Percentiles rank a stretch among this genome's conserved stretches.
Evolutionary conservation across 176 grass and related monocot species (phyloP).

Genomic region (Rhynchospora tenuis): DNA sequence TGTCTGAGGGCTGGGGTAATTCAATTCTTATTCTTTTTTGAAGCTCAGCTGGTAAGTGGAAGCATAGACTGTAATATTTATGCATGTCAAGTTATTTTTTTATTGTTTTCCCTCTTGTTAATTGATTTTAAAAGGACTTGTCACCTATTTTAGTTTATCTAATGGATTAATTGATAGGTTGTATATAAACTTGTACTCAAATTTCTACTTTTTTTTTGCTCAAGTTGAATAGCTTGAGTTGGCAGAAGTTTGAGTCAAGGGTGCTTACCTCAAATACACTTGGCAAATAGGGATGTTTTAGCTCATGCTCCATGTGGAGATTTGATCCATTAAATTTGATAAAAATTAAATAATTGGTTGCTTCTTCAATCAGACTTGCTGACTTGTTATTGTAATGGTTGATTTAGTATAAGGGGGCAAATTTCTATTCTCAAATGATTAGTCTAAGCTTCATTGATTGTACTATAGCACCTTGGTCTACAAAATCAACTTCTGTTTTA

Average conservation of each 20-base stretch:
- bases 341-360: neutral
- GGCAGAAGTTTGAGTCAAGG: neutral
- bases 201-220: neutral
- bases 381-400: neutral
- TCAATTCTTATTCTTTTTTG: neutral
- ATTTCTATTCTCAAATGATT: conserved; percentile 17
- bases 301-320: neutral
- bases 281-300: no score
- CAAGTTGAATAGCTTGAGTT: neutral
- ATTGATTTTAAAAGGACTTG: neutral
- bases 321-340: neutral
- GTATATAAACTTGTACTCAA: neutral
- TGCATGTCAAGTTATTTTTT: neutral
- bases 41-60: neutral
- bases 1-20: neutral
- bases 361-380: neutral
- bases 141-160: neutral
- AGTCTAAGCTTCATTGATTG: neutral
- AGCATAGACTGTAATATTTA: neutral
- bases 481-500: neutral
- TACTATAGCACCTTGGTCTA: neutral
- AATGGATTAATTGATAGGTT: neutral
- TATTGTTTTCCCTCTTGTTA: neutral
- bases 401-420: neutral
- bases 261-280: neutral